Evolutionary conservation across 1,284 basidiomycete species (phyloP).

Genomic region (Phlebopus sp.): DNA sequence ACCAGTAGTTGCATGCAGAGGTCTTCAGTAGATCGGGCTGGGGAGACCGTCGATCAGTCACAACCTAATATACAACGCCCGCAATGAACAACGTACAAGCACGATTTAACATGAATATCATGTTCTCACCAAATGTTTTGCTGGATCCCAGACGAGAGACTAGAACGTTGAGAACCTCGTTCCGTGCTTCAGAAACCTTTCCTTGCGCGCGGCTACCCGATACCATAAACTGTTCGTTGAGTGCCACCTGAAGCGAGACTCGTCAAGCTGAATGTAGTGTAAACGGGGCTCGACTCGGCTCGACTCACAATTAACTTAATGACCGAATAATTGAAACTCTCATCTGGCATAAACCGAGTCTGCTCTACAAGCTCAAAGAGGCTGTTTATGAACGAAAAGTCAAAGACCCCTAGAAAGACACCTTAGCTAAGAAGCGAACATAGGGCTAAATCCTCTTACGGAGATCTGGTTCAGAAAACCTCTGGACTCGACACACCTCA

Average conservation of each 20-base stretch:
- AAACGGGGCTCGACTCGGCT: conserved; percentile 28
- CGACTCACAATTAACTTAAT: conserved; percentile 84
- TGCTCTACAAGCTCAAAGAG: conserved; percentile 94
- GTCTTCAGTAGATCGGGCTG: conserved; percentile 84
- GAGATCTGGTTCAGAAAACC: conserved; percentile 71
- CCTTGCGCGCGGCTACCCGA: conserved; percentile 32
- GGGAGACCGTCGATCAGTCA: conserved; percentile 6
- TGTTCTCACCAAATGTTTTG: conserved; percentile 96
- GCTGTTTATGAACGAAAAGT: conserved; percentile 83
- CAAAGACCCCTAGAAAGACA: conserved; percentile 61
- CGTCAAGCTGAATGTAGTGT: conserved; percentile 1
- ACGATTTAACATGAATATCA: conserved; percentile 98
- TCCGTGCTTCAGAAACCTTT: conserved; percentile 44
- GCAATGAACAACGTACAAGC: conserved; percentile 58
- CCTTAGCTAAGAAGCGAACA: conserved; percentile 4
- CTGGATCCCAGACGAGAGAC: conserved; percentile 80
- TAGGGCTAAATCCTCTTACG: conserved; percentile 45
- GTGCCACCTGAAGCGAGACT: conserved; percentile 59
- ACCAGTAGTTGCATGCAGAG: conserved; percentile 93
- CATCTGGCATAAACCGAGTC: conserved; percentile 85
- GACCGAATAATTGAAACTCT: conserved; percentile 90
- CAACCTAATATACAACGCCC: neutral
- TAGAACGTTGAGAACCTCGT: conserved; percentile 82
- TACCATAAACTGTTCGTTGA: conserved; percentile 99
- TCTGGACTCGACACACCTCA: conserved; percentile 89